Base-by-base conservation (phyloP, 2,329 filamentous ascomycete species). In the Lomentospora prolificans region DNA sequence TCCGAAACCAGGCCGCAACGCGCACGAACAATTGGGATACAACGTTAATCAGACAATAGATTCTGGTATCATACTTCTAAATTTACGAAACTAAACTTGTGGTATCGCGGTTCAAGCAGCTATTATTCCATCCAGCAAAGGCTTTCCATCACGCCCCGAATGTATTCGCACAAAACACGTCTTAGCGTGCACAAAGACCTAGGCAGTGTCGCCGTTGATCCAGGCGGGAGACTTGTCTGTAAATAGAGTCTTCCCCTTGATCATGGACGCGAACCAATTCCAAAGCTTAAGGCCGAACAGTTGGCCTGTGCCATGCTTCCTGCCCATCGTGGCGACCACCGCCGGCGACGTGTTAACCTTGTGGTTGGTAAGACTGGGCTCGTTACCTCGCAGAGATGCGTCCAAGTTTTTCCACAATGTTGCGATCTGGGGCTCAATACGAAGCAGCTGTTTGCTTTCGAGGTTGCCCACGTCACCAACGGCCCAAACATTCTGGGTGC, bases 381-480 rank as follows among this genome's bases (percentile, higher is more conserved):
- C 60, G 44, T 63, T 64, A n/a, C 65, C 66, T 48, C 61, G 62
- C 39, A 70, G 64, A 12, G 65, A 62, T 3, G 61, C 60, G 1
- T 66, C 60, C 31, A 75, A 61, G 41, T 72, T 66, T 25, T 60
- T 59, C 17, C 66, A 65, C 14, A 73, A 62, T 2, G 60, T 60
- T 12, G 67, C 63, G 51, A 69, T 66, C 53, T 70, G 68, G 36
- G 60, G 62, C 51, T 69, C 67, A 1, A 64, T 64, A 2, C 66
- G 59, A 1, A 62, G 44, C 4, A 60, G 53, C 1, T 64, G 65
- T 57, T 70, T 72, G 28, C 63, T 61, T 61, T 76, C 70, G 17
- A 76, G 65, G 60, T 67, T 68, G 7, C 73, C 73, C 0, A 65
- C 70, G 56, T 78, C 75, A 28, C 75, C 75, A 3, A 72, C 55